Evolutionary conservation across 768 basidiomycete species (phyloP), one percentile per base, ranked within the genome.

Genomic region (Coprinopsis cinerea): DNA sequence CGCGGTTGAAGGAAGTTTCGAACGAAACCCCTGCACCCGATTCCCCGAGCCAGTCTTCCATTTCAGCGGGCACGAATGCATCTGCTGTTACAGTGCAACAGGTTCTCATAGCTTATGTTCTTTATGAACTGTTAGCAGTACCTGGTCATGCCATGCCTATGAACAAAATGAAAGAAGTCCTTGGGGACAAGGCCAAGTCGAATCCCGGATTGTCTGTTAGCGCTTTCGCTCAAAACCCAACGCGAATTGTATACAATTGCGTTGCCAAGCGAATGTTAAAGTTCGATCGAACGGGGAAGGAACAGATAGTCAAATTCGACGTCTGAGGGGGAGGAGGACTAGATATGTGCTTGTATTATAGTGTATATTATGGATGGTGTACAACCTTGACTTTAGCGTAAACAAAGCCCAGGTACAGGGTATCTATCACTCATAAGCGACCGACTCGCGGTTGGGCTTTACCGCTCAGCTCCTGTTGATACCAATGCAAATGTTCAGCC

Each of bases 401-500:
- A n/a, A n/a, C n/a, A n/a, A n/a, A n/a, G n/a, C n/a, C n/a, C n/a
- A n/a, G n/a, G n/a, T n/a, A n/a, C n/a, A n/a, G n/a, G n/a, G n/a
- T n/a, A n/a, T n/a, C n/a, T n/a, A n/a, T n/a, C n/a, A n/a, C n/a
- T n/a, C n/a, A n/a, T n/a, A n/a, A n/a, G n/a, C n/a, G n/a, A n/a
- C n/a, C n/a, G n/a, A n/a, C n/a, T n/a, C n/a, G n/a, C n/a, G n/a
- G n/a, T n/a, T n/a, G n/a, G n/a, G n/a, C n/a, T n/a, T n/a, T n/a
- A n/a, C 30, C 7, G 7, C 11, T 39, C 36, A 39, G 36, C 36
- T 35, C 20, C 42, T 41, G 36, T 50, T 52, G 34, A 57, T 66
- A 14, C 87, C 88, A 24, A 96, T 71, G 61, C 92, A 94, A 47
- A 97, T 75, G 62, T 89, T 88, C 24, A 95, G 75, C 93, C 93